Evolutionary conservation across 345 rosid genomes (phyloP), one percentile per base, ranked within the genome.

Genomic region (Eucalyptus rudis): DNA sequence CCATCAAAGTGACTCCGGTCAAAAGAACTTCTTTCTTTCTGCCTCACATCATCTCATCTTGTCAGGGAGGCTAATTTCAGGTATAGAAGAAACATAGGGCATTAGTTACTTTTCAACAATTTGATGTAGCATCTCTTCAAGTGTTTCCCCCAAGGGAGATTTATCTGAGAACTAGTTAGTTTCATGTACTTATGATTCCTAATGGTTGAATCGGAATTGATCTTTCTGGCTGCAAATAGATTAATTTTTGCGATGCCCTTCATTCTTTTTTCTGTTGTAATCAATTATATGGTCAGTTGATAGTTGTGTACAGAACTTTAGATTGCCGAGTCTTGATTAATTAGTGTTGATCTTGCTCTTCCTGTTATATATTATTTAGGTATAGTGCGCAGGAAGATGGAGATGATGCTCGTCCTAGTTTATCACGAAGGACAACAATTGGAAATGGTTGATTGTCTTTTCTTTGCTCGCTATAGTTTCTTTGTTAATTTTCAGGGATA

Each of bases 341-440:
- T 86, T 86, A 56, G 20, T 88, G 40, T 33, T 88, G 89, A 51
- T 52, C 36, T 51, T 71, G 45, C n/a, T 36, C 86, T 54, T 86
- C 66, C 47, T 59, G n/a, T 86, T 86, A 54, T 86, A 54, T 51
- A 19, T 86, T 90, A 87, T 91, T 88, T 90, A 98, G 99, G 94
- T 93, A 95, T 88, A 95, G 98, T 93, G 98, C 97, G 36, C 95
- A 93, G 88, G 99, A 97, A 93, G 99, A 97, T 88, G 99, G 96
- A 90, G 98, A 97, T 54, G 98, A 93, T 54, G 87, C 93, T 88
- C 94, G 68, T 52, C 91, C 90, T 89, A 92, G 90, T 94, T 92
- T 97, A 88, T 44, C 91, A 90, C 94, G 99, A 91, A 95, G 98
- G 89, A 98, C 96, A 68, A 98, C 99, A 86, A 96, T 97, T 92